A percentile compares a stretch with the other conserved stretches of the same genome.
Conservation (phyloP, 2,329 filamentous ascomycete genomes). For the Mycosphaerella sp. region DNA sequence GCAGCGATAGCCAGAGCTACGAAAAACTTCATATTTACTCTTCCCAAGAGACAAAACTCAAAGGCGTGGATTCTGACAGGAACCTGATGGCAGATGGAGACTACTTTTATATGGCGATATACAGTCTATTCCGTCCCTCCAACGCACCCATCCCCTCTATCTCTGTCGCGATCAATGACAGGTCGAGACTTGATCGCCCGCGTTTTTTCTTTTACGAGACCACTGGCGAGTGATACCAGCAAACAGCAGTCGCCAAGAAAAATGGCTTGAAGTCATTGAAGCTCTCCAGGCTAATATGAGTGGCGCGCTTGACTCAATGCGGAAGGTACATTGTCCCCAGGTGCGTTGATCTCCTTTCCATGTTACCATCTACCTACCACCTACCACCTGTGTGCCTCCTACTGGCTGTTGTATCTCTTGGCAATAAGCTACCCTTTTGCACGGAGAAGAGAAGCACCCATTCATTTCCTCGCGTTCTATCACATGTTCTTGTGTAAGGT, state of each 20-base stretch:
- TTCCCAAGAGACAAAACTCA: background rate
- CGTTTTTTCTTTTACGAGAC: background rate
- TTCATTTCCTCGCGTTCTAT: background rate
- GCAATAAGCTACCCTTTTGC: background rate
- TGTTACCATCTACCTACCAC: no score
- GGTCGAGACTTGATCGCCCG: background rate
- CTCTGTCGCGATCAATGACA: background rate
- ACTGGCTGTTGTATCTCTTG: slow-evolving; percentile 1
- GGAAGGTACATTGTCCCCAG: background rate
- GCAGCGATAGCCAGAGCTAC: slow-evolving; percentile 1
- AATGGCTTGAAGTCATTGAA: background rate
- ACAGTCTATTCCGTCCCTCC: background rate
- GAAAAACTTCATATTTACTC: slow-evolving; percentile 4
- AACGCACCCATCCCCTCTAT: background rate
- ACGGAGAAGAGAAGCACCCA: no score
- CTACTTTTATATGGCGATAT: background rate
- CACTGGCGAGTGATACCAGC: background rate
- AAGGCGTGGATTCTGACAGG: background rate
- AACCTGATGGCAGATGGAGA: background rate
- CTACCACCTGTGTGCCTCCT: no score
- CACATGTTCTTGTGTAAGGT: no score
- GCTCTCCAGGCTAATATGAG: background rate
- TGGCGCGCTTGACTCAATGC: background rate
- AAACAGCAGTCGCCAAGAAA: background rate
- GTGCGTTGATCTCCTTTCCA: background rate